Evolutionary conservation across 352 stramenopile species (phyloP).

Genomic region (Phytophthora palmivora): DNA sequence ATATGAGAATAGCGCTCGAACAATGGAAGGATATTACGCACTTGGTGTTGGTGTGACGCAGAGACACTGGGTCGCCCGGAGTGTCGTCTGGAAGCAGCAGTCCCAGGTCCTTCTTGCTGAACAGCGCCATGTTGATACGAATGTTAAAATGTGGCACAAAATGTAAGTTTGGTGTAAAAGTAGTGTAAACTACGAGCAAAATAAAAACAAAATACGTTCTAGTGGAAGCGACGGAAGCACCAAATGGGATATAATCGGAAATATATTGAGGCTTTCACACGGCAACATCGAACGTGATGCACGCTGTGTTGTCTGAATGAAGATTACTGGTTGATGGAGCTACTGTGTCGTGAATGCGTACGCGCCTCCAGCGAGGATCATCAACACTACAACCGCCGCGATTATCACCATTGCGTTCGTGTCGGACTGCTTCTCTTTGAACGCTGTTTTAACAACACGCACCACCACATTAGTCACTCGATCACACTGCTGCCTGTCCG

Average conservation of each 20-base stretch:
- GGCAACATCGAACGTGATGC: not conserved
- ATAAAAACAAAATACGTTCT: too few relatives aligned
- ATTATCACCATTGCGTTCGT: slow-evolving; percentile 58
- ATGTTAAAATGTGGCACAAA: too few relatives aligned
- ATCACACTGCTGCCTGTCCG: not conserved
- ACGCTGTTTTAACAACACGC: slow-evolving; percentile 41
- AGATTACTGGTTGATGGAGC: not conserved
- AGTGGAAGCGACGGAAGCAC: too few relatives aligned
- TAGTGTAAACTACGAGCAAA: too few relatives aligned
- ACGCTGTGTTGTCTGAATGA: not conserved
- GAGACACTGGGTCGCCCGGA: slow-evolving; percentile 77
- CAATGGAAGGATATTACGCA: slow-evolving; percentile 18
- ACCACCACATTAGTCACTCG: not conserved
- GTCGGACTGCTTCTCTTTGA: slow-evolving; percentile 69
- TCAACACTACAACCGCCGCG: slow-evolving; percentile 54
- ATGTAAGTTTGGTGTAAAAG: not conserved
- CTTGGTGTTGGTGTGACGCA: slow-evolving; percentile 80
- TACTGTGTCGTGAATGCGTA: slow-evolving; percentile 59
- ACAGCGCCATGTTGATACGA: slow-evolving; percentile 69
- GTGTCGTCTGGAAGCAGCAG: slow-evolving; percentile 83
- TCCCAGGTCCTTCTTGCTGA: slow-evolving; percentile 90
- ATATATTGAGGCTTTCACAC: slow-evolving; percentile 14
- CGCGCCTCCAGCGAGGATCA: slow-evolving; percentile 53
- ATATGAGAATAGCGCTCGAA: not conserved
- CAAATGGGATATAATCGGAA: not conserved